Conservation (phyloP, 352 stramenopile genomes). For the Pythium guiyangense region DNA sequence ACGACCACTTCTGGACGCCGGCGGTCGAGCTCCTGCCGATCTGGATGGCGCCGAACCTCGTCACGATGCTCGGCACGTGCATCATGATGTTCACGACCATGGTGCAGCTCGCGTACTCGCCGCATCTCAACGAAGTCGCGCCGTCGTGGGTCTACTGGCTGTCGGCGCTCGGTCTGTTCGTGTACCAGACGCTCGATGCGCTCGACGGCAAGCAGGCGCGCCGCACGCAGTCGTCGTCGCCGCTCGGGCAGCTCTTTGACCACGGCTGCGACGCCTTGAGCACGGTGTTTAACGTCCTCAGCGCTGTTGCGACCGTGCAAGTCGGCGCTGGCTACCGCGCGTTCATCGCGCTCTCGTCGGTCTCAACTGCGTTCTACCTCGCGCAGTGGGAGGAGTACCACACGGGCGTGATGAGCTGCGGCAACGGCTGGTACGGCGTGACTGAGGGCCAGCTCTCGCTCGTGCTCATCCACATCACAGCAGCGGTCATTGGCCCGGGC, state of each 20-base stretch:
- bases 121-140: constrained; percentile 57
- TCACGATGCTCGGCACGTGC: constrained; percentile 85
- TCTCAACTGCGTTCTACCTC: constrained; percentile 82
- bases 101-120: constrained; percentile 73
- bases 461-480: constrained; percentile 55
- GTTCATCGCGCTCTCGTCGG: constrained; percentile 64
- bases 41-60: constrained; percentile 90
- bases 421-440: constrained; percentile 79
- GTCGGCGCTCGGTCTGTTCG: constrained; percentile 72
- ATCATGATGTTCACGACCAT: constrained; percentile 76
- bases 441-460: constrained; percentile 82
- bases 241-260: constrained; percentile 98
- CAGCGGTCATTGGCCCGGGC: constrained; percentile 44
- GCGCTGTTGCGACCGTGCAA: constrained; percentile 57
- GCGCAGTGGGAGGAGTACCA: constrained; percentile 89
- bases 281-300: constrained; percentile 79
- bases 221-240: constrained; percentile 90
- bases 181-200: constrained; percentile 98
- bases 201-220: constrained; percentile 99
- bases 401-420: constrained; percentile 87
- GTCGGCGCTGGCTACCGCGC: constrained; percentile 33
- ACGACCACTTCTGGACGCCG: constrained; percentile 82
- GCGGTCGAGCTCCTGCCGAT: constrained; percentile 75
- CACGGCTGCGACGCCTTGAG: constrained; percentile 90
- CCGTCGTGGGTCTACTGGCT: constrained; percentile 76